Conservation (phyloP, 2,329 filamentous ascomycete genomes). For the Aureobasidium sp. region DNA sequence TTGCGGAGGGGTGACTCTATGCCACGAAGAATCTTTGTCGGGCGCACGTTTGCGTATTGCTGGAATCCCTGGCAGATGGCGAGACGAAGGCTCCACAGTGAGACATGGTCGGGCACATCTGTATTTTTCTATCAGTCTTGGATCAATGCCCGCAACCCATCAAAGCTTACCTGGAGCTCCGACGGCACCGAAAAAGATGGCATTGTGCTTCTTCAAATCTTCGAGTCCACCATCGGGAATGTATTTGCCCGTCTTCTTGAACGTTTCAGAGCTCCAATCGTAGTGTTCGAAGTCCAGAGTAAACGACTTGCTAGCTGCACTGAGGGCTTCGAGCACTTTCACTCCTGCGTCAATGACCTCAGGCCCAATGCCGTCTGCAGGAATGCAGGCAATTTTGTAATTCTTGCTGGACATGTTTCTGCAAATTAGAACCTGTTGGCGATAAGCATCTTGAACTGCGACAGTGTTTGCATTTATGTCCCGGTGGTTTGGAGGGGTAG, state of each 20-base stretch:
- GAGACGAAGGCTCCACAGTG: constrained; percentile 47
- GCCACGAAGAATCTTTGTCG: constrained; percentile 53
- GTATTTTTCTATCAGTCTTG: background rate
- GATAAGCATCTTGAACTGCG: too few relatives aligned
- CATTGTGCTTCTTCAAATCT: constrained; percentile 50
- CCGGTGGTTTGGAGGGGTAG: background rate
- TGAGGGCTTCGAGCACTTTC: constrained; percentile 49
- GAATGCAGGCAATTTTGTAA: constrained; percentile 52
- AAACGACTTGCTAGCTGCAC: constrained; percentile 44
- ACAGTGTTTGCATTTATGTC: background rate
- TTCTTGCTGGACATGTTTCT: background rate
- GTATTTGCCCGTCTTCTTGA: constrained; percentile 57
- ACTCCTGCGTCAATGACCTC: constrained; percentile 60
- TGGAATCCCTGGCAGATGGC: constrained; percentile 48
- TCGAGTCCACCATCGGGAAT: constrained; percentile 53
- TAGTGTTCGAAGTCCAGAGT: constrained; percentile 52
- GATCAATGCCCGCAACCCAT: background rate
- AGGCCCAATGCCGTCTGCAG: constrained; percentile 60
- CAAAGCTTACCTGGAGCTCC: constrained; percentile 44
- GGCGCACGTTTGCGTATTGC: constrained; percentile 49
- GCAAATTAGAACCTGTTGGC: too few relatives aligned
- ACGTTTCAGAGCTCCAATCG: constrained; percentile 59
- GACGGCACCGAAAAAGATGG: constrained; percentile 60
- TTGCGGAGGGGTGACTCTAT: constrained; percentile 48
- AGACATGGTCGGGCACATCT: constrained; percentile 50